Base-by-base conservation (phyloP, 1,284 basidiomycete genomes). In the Salmacisia buchloeana region DNA sequence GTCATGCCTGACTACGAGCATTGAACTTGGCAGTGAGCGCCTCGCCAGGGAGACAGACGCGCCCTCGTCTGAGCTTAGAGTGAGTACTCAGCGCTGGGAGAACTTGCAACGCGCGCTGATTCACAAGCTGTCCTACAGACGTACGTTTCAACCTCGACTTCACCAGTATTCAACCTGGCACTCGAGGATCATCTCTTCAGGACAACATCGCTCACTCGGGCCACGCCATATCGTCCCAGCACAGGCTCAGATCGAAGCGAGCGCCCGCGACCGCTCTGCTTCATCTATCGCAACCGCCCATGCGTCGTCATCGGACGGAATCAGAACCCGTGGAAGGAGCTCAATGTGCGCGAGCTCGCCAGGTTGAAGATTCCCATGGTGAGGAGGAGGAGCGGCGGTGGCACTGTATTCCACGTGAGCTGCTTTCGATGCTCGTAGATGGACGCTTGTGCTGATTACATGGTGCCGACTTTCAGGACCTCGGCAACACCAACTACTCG, bases 311-410 rank as follows among this genome's bases (percentile, higher is more conserved):
- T 98, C 63, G 96, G 96, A 0, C 84, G 94, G 59, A 96, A 97
- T 80, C 94, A 98, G 83, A 97, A 97, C 74, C 92, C 93, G 23
- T 98, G 94, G 94, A 94, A 91, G 78, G 96, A 99, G 81, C 88
- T 94, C 65, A 94, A 96, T 73, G 83, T 90, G 54, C 73, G 78
- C 2, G 82, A 84, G 7, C 83, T 90, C 33, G 73, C 80, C 10
- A 71, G 80, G 7, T 80, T 83, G n/a, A 82, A 82, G 2, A 84
- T 94, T 10, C 90, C 91, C 0, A 89, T 93, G 72, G 86, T 98
- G 38, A 84, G 94, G 49, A 84, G 96, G 65, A 84, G 90, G 63
- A 94, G 91, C 69, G 96, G 96, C 12, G 96, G 96, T n/a, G 96
- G 96, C 6, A 91, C 96, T 0, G 96, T 98, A 2, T 99, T 92